Evolutionary conservation across 2,329 filamentous ascomycete genomes (phyloP).

Genomic region (Aspergillus fischeri): DNA sequence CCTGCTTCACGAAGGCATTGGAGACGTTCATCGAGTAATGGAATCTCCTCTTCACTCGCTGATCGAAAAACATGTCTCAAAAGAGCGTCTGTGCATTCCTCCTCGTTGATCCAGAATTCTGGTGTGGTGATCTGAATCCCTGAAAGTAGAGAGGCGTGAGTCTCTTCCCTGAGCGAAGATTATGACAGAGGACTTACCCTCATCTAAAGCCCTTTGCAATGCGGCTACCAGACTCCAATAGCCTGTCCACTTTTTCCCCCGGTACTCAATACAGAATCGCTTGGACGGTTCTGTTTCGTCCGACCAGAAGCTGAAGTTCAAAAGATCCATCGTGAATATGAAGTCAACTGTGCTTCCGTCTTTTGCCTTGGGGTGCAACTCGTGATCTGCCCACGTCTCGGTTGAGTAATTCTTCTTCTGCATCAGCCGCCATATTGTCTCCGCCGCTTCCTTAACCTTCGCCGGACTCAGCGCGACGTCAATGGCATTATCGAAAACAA

Average conservation of each 20-base stretch:
- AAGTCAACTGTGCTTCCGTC: constrained; percentile 80
- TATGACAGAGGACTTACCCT: constrained; percentile 53
- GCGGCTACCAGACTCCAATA: constrained; percentile 93
- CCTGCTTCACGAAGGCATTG: constrained; percentile 79
- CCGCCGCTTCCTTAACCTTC: constrained; percentile 76
- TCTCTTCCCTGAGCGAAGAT: constrained; percentile 6
- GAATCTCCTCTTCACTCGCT: constrained; percentile 79
- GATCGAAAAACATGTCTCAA: constrained; percentile 79
- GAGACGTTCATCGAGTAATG: constrained; percentile 73
- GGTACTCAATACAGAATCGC: constrained; percentile 78
- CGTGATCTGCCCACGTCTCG: constrained; percentile 80
- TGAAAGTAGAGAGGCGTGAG: constrained; percentile 29
- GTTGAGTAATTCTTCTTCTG: constrained; percentile 77
- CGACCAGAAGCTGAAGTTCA: constrained; percentile 98
- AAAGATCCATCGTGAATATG: constrained; percentile 93
- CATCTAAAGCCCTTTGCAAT: constrained; percentile 80
- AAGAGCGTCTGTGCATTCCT: constrained; percentile 69
- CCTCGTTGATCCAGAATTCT: constrained; percentile 76
- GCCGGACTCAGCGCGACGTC: constrained; percentile 86
- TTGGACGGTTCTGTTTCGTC: constrained; percentile 60
- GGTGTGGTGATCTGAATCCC: constrained; percentile 85
- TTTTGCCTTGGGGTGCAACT: constrained; percentile 80
- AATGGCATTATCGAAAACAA: constrained; percentile 86
- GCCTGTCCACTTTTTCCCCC: constrained; percentile 78
- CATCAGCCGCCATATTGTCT: constrained; percentile 76